These are phyloP conservation scores for Takashimella koratensis DNA, from an alignment of 1,284 basidiomycete genomes.

Conservation along the genomic window DNA sequence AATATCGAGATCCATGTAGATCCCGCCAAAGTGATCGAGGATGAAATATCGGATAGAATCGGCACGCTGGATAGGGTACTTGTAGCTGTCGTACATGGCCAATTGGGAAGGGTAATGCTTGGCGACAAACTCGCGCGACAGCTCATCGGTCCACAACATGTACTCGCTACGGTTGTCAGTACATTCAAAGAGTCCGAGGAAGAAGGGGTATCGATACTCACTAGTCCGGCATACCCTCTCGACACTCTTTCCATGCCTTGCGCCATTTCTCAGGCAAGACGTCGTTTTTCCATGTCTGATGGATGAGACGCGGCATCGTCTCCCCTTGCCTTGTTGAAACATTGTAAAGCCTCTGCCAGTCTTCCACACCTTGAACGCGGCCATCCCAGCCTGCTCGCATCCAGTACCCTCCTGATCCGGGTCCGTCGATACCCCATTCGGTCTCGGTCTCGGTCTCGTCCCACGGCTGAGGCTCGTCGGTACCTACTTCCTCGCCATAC, in stretches of 20 bases:
- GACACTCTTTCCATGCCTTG: conserved; percentile 70
- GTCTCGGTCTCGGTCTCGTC: conserved; percentile 7
- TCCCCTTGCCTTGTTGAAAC: conserved; percentile 52
- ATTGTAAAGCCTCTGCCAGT: conserved; percentile 42
- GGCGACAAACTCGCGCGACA: conserved; percentile 84
- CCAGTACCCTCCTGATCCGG: conserved; percentile 45
- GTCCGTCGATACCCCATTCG: conserved; percentile 43
- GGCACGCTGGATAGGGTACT: conserved; percentile 91
- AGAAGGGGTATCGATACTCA: conserved; percentile 52
- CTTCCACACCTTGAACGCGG: conserved; percentile 28
- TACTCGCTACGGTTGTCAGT: conserved; percentile 57
- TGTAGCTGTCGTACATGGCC: conserved; percentile 86
- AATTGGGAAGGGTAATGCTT: conserved; percentile 88
- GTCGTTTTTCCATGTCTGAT: conserved; percentile 98
- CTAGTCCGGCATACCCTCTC: conserved; percentile 92
- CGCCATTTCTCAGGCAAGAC: conserved; percentile 80
- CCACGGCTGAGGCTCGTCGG: background rate
- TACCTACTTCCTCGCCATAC: background rate
- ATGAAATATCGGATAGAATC: conserved; percentile 98
- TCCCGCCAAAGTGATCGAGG: conserved; percentile 88
- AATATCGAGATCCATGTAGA: conserved; percentile 97
- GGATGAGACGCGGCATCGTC: conserved; percentile 85
- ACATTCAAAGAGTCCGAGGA: background rate
- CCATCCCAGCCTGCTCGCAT: conserved; percentile 47
- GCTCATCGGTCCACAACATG: conserved; percentile 94